Base-by-base conservation (phyloP, 768 basidiomycete genomes). In the Phylloporus sp. region DNA sequence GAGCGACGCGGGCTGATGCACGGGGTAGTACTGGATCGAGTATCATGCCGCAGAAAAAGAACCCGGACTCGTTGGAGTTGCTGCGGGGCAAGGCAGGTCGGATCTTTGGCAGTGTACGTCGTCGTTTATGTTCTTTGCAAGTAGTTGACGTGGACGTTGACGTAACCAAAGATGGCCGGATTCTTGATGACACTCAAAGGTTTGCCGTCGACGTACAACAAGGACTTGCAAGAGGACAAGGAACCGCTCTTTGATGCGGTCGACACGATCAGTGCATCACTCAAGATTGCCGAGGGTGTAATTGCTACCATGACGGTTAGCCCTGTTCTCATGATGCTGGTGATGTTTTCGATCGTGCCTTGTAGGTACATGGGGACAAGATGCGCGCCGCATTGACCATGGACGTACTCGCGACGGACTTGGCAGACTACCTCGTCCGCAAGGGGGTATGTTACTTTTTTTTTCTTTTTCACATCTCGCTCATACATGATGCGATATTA, bases 41-140 rank as follows among this genome's bases (percentile, higher is more conserved):
- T 59, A 97, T 99, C 67, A 99, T 99, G 97, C 97, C 97, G 6
- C 97, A 98, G 67, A 98, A 99, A 76, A 99, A 98, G 74, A 97
- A 97, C 65, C 91, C 95, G 0, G 97, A 98, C 68, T 97, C 95
- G 10, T 75, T 97, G 49, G 97, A 99, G 70, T 77, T 99, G 20
- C 76, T 99, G 52, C 85, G 97, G 51, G 97, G 97, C 60, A 99
- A 99, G 71, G 81, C 89, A 28, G 97, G 97, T 5, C 85, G 97
- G 24, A 79, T 95, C 20, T 95, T 97, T 71, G 97, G 97, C 51
- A 86, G 92, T 64, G 92, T 89, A 63, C 59, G 80, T 71, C n/a
- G 16, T 40, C 5, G 10, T 32, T 27, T 20, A 31, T 38, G 18
- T 35, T 52, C n/a, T 20, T 35, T 35, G 23, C 28, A 16, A 29